Evolutionary conservation across 2,329 filamentous ascomycete species (phyloP).

Genomic region (Exophiala spinifera): DNA sequence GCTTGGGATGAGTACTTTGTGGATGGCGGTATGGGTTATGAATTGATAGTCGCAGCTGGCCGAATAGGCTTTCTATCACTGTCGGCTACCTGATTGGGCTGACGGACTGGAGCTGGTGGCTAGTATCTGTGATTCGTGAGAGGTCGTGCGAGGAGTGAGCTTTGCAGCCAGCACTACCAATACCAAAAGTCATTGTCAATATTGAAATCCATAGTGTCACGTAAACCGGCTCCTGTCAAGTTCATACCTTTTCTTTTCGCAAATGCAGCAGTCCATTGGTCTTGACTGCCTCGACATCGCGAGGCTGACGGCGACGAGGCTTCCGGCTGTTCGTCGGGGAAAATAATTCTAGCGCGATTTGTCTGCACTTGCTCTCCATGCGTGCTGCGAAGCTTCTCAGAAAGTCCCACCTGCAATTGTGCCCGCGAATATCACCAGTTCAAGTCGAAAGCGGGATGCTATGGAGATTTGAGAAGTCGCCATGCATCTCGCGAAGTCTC

Average conservation of each 20-base stretch:
- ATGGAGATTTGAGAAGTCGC: conserved; percentile 18
- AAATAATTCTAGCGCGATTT: neutral
- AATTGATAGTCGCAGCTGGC: neutral
- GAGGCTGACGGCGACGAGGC: neutral
- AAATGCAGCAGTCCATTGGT: no score
- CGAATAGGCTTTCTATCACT: neutral
- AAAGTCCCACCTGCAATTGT: neutral
- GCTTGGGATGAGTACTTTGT: neutral
- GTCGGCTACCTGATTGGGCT: no score
- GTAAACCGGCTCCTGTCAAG: no score
- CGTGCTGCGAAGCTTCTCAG: neutral
- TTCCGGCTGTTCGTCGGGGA: conserved; percentile 1
- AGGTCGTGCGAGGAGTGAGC: neutral
- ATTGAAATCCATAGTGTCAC: no score
- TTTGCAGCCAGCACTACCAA: no score
- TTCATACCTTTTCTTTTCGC: no score
- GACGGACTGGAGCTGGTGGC: no score
- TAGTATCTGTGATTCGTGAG: neutral
- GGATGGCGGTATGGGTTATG: neutral
- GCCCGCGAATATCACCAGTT: neutral
- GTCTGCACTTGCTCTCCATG: neutral
- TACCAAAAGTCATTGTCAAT: no score
- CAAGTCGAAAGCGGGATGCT: conserved; percentile 17
- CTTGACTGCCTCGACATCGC: neutral
- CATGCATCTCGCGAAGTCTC: conserved; percentile 11